A percentile compares a stretch with the other conserved stretches of the same genome.
Evolutionary conservation across 345 rosid genomes (phyloP).

Genomic region (Gossypium arboreum): DNA sequence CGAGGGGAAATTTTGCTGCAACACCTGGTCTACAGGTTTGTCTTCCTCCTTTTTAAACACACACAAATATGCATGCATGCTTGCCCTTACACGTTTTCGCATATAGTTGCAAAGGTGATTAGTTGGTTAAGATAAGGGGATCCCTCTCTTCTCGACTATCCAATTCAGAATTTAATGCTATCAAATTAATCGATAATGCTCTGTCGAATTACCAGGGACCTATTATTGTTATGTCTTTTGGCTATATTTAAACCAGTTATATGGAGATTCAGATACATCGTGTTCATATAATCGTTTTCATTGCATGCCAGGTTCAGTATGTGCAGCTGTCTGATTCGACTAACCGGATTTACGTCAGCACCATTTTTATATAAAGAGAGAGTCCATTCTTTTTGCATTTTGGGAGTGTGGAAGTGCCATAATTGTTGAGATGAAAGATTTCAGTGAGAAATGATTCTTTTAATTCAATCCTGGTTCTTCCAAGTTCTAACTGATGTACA

Average conservation of each 20-base stretch:
- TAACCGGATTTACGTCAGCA: slow-evolving; percentile 1
- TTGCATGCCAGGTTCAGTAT: slow-evolving; percentile 30
- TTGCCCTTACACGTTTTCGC: not conserved
- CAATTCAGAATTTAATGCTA: not conserved
- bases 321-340: slow-evolving; percentile 35
- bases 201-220: not conserved
- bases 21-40: slow-evolving; percentile 39
- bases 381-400: not conserved
- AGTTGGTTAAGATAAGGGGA: not conserved
- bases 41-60: not conserved
- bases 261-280: not conserved
- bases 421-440: not conserved
- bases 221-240: not conserved
- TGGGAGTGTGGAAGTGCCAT: slow-evolving; percentile 1
- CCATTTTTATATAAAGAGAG: not conserved
- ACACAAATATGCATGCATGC: not conserved
- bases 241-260: not conserved
- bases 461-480: not conserved
- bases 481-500: not conserved
- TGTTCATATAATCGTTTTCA: not conserved
- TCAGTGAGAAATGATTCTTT: not conserved
- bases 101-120: not conserved
- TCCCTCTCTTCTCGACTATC: not conserved
- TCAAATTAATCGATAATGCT: not conserved
- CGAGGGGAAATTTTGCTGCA: slow-evolving; percentile 50